phyloP scores from a whole-genome alignment of 2,329 filamentous ascomycete genomes.

The Trichothecium roseum region DNA sequence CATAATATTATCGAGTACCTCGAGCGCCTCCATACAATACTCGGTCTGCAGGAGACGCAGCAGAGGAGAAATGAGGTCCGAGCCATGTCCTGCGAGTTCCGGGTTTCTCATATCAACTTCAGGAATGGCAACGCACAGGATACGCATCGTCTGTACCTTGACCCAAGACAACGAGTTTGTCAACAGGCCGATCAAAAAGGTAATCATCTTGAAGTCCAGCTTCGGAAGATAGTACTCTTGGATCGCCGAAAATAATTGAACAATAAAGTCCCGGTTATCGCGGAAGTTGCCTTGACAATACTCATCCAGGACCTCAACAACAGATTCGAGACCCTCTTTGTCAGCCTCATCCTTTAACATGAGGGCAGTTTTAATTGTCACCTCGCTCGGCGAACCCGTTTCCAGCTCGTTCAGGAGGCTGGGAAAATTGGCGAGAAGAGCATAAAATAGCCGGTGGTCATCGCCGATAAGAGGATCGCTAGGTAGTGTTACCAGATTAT shows the following conservation, averaged over 20 bases:
- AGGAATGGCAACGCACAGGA: conserved; percentile 75
- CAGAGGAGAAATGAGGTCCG: conserved; percentile 88
- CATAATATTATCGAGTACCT: conserved; percentile 91
- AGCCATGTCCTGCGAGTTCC: conserved; percentile 82
- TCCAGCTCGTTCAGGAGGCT: conserved; percentile 75
- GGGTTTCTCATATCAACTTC: conserved; percentile 88
- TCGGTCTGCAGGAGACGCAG: conserved; percentile 84
- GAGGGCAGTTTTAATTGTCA: conserved; percentile 53
- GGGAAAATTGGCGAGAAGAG: conserved; percentile 84
- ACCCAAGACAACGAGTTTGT: conserved; percentile 87
- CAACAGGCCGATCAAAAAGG: conserved; percentile 82
- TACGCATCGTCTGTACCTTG: conserved; percentile 84
- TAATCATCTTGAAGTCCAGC: conserved; percentile 74
- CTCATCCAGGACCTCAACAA: conserved; percentile 59
- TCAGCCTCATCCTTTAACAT: conserved; percentile 65
- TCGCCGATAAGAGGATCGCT: conserved; percentile 74
- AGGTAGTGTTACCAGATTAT: conserved; percentile 68
- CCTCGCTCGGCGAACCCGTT: conserved; percentile 41
- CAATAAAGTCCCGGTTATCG: conserved; percentile 64
- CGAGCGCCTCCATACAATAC: conserved; percentile 83
- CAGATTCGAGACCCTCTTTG: conserved; percentile 53
- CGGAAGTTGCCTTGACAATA: conserved; percentile 60
- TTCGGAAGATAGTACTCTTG: conserved; percentile 70
- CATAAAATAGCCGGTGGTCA: conserved; percentile 72
- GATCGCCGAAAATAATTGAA: conserved; percentile 62